phyloP scores from a whole-genome alignment of 2,329 filamentous ascomycete species.

The Fusarium setosum region DNA sequence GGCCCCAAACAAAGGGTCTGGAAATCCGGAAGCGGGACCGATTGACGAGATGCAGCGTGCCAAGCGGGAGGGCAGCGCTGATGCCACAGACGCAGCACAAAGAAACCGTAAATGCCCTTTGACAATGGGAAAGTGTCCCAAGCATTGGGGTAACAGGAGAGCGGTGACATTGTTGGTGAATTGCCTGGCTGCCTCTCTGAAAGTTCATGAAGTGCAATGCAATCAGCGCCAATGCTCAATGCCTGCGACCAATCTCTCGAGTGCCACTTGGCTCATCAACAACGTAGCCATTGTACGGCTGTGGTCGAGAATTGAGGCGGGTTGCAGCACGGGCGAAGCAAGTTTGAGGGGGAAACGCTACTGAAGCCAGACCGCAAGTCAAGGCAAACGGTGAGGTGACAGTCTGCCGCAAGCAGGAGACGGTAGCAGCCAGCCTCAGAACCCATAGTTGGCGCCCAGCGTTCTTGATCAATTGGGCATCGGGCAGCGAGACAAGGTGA shows the following conservation, averaged over 20 bases:
- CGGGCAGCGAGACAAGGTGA: slow-evolving; percentile 31
- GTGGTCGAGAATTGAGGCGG: not conserved
- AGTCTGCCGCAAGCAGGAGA: slow-evolving; percentile 5
- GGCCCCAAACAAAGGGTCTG: slow-evolving; percentile 38
- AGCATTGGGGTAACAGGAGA: slow-evolving; percentile 13
- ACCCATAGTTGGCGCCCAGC: slow-evolving; percentile 20
- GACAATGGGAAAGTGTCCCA: slow-evolving; percentile 1
- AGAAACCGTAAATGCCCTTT: not conserved
- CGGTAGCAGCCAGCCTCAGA: slow-evolving; percentile 7
- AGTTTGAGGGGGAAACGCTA: not conserved
- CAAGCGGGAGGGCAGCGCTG: slow-evolving; percentile 23
- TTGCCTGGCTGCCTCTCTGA: slow-evolving; percentile 9
- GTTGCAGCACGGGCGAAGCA: slow-evolving; percentile 10
- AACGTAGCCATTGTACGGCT: not conserved
- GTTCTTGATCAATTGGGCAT: slow-evolving; percentile 36
- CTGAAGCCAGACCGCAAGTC: slow-evolving; percentile 20
- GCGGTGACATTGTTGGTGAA: not conserved
- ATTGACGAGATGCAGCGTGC: slow-evolving; percentile 43
- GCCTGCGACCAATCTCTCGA: slow-evolving; percentile 1
- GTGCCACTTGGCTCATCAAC: slow-evolving; percentile 7
- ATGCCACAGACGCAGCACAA: not conserved
- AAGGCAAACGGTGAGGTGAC: slow-evolving; percentile 17
- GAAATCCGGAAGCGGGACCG: slow-evolving; percentile 41
- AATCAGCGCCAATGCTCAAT: slow-evolving; percentile 4
- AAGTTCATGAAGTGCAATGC: slow-evolving; percentile 1